These are phyloP conservation scores for Boletus rubescentipes DNA, from an alignment of 768 basidiomycete genomes.

Conservation along the genomic window DNA sequence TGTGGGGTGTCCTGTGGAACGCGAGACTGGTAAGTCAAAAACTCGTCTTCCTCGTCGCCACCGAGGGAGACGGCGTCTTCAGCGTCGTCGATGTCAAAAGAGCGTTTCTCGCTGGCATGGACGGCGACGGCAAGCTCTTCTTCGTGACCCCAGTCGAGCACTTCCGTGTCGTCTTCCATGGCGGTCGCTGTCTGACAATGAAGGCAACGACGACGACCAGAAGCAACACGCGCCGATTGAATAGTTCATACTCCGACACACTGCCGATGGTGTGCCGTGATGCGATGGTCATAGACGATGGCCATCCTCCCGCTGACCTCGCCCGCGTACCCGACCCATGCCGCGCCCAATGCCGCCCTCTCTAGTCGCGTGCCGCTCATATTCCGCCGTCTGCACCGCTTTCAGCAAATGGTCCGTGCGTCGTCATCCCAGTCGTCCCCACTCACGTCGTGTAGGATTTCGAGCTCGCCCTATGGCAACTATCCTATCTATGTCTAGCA, in stretches of 20 bases:
- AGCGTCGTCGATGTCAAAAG: slow-evolving; percentile 39
- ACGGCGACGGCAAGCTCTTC: slow-evolving; percentile 44
- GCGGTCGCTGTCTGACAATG: slow-evolving; percentile 16
- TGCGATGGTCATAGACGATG: slow-evolving; percentile 18
- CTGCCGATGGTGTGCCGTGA: slow-evolving; percentile 23
- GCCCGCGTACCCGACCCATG: slow-evolving; percentile 23
- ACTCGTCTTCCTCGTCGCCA: slow-evolving; percentile 68
- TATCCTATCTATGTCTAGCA: slow-evolving; percentile 90
- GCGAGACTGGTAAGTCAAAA: slow-evolving; percentile 44
- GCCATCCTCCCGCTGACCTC: slow-evolving; percentile 35
- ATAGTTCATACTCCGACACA: slow-evolving; percentile 16
- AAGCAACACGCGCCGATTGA: slow-evolving; percentile 14
- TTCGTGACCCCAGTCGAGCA: slow-evolving; percentile 68
- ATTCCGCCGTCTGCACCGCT: slow-evolving; percentile 74
- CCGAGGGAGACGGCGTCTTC: slow-evolving; percentile 73
- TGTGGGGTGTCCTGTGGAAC: slow-evolving; percentile 16
- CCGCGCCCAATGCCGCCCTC: slow-evolving; percentile 19
- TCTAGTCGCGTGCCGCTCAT: slow-evolving; percentile 72
- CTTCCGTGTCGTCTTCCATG: slow-evolving; percentile 69
- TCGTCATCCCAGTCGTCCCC: background rate
- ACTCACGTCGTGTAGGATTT: slow-evolving; percentile 66
- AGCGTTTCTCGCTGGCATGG: slow-evolving; percentile 40
- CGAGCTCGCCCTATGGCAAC: slow-evolving; percentile 93
- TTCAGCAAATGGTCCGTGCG: slow-evolving; percentile 80
- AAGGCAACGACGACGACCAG: slow-evolving; percentile 15